phyloP scores from a whole-genome alignment of 139 green algal genomes.

The Micractinium conductrix region DNA sequence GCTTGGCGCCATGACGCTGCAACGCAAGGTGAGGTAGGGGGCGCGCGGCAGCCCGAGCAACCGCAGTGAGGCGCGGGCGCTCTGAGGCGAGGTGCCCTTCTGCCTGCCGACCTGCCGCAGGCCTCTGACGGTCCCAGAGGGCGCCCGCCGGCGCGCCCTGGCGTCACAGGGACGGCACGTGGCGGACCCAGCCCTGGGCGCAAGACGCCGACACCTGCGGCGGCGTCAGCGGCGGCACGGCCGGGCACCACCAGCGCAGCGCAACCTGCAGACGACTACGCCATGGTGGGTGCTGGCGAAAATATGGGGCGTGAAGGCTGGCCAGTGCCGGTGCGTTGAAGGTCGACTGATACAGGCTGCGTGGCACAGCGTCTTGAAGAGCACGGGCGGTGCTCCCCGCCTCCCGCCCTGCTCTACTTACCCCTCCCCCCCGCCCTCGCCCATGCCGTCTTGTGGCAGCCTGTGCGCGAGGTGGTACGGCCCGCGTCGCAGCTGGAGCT shows the following conservation, averaged over 20 bases:
- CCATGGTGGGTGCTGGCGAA: conserved; percentile 22
- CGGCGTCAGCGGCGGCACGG: background rate
- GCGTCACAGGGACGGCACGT: background rate
- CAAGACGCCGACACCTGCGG: background rate
- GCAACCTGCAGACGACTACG: conserved; percentile 15
- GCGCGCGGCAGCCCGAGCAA: too few species aligned
- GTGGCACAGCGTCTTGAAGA: too few species aligned
- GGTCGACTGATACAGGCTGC: too few species aligned
- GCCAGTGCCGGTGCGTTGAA: too few species aligned
- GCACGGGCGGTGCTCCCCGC: too few species aligned
- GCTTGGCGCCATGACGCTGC: conserved; percentile 3
- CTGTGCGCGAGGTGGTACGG: conserved; percentile 73
- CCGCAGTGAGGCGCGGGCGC: too few species aligned
- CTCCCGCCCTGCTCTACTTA: too few species aligned
- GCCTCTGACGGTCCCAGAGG: background rate
- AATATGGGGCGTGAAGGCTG: background rate
- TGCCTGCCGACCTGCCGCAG: conserved; percentile 2
- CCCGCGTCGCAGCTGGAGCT: conserved; percentile 83
- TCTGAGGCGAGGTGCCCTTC: background rate
- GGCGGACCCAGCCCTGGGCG: background rate
- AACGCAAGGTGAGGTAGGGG: conserved; percentile 15
- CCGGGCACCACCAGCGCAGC: too few species aligned
- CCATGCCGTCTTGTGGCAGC: conserved; percentile 52
- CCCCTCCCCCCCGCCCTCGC: background rate
- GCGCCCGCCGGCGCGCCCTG: background rate